Base-by-base conservation (phyloP, 768 basidiomycete species). In the Austroboletus eburneus region DNA sequence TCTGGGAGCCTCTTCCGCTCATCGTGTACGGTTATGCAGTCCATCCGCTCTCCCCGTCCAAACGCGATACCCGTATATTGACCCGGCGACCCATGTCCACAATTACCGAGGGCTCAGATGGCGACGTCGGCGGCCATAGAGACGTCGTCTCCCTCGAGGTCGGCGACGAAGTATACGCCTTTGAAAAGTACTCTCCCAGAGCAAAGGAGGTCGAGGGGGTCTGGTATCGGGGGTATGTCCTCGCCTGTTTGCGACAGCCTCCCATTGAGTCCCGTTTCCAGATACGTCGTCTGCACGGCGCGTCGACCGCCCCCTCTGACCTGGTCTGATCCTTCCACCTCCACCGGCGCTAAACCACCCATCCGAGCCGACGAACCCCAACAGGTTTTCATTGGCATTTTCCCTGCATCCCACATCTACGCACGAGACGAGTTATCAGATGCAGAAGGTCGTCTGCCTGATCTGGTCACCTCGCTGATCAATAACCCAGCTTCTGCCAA, bases 161-260 rank as follows among this genome's bases (percentile, higher is more conserved):
- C 23, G 95, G 95, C 39, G 94, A 96, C 66, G 94, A 97, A 63
- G 83, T 98, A 27, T 97, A 97, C 68, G 92, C 93, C 16, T 97
- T 97, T 59, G 95, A 98, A 71, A 85, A 85, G 62, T 94, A 92
- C 65, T 83, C 76, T 0, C 84, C 86, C 10, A 72, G 72, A 42
- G 76, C 72, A 47, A 87, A 85, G 59, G 87, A 89, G 43, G 80
- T 79, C 12, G 87, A 88, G 45, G 85, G 84, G 17, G 67, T 82
- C 14, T 98, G 95, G 95, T 97, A 91, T 68, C 76, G 95, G 71
- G 95, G 95, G 88, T 96, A 65, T 66, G 88, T 80, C 49, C 53
- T 14, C 43, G 39, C 38, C 36, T 2, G 3, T 30, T 17, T 24
- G 4, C 51, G 8, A 25, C 21, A n/a, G 4, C 40, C 2, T 16